Base-by-base conservation (phyloP, 164 flowering plant species). In the Vitis labrusca region DNA sequence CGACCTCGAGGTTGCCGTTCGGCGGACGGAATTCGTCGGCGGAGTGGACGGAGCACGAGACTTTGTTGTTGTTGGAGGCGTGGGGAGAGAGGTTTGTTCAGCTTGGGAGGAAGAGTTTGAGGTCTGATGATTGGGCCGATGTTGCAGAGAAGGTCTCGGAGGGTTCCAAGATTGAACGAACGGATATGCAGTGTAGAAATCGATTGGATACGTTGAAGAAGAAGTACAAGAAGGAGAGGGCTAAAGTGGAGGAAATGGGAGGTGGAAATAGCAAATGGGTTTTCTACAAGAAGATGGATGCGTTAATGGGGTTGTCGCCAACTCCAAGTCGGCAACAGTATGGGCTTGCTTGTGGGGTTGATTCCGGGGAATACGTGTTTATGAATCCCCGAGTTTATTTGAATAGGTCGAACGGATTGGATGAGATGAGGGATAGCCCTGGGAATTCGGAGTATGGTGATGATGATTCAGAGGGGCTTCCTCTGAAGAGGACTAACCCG, bases 381-480 rank as follows among this genome's bases (percentile, higher is more conserved):
- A 84, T 81, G 96, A 83, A 90, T 48, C 84, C 96, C 2, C 67
- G 71, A n/a, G 93, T 86, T 9, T 93, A 89, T 78, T 74, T 91
- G 84, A 86, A 85, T 27, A 82, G 76, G 59, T 79, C 97, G 2
- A 92, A 94, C 75, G 91, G 89, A 66, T 74, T 85, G 77, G 98
- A 90, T 77, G 97, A 92, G 79, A 92, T 91, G 92, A 82, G 92
- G 78, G 99, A 94, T 57, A 92, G 97, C 67, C 97, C 98, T 0
- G 89, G 73, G 48, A 82, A 82, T 50, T 85, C 93, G 0, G 98
- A 89, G 64, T 73, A 59, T 16, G 69, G 66, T 57, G 63, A 32
- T 37, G 55, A 47, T 47, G 71, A 30, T 19, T 48, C 48, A 23
- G 76, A 74, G 51, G 72, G 54, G 12, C 27, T 29, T 49, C 57